phyloP scores from a whole-genome alignment of 2,329 filamentous ascomycete species.

The Simplicillium sp. region DNA sequence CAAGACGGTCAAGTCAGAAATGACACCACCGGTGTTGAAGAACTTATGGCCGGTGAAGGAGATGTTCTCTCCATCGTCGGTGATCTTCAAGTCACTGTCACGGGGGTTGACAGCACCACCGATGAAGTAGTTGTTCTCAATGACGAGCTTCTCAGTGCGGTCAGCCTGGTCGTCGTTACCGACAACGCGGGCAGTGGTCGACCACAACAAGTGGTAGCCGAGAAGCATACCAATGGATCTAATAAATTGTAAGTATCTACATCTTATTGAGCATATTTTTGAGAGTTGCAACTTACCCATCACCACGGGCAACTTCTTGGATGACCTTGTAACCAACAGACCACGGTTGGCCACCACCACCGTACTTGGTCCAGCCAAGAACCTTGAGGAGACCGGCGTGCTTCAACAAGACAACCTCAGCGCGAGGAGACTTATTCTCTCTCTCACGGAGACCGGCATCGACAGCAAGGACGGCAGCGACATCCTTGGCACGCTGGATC shows the following conservation, averaged over 20 bases:
- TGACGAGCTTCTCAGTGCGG: conserved; percentile 44
- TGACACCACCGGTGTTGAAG: conserved; percentile 59
- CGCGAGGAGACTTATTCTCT: conserved; percentile 28
- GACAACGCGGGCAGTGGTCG: conserved; percentile 49
- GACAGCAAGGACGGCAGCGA: conserved; percentile 21
- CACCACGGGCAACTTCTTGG: conserved; percentile 52
- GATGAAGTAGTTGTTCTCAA: conserved; percentile 56
- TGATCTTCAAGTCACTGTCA: conserved; percentile 51
- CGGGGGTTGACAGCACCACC: conserved; percentile 58
- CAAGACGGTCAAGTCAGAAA: conserved; percentile 56
- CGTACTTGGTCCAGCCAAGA: conserved; percentile 27
- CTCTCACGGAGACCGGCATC: conserved; percentile 25
- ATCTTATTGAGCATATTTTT: neutral
- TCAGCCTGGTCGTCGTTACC: conserved; percentile 52
- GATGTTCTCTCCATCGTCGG: conserved; percentile 40
- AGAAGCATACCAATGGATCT: conserved; percentile 55
- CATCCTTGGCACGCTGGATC: conserved; percentile 28
- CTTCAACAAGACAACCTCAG: conserved; percentile 30
- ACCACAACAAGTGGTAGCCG: conserved; percentile 57
- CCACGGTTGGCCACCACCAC: conserved; percentile 33
- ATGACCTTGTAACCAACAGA: conserved; percentile 47
- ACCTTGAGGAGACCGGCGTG: conserved; percentile 29
- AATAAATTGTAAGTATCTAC: neutral
- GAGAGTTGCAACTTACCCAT: conserved; percentile 33
- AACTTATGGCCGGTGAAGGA: conserved; percentile 54